Evolutionary conservation across 2,329 filamentous ascomycete genomes (phyloP).

Genomic region (Hymenoscyphus fructigenus): DNA sequence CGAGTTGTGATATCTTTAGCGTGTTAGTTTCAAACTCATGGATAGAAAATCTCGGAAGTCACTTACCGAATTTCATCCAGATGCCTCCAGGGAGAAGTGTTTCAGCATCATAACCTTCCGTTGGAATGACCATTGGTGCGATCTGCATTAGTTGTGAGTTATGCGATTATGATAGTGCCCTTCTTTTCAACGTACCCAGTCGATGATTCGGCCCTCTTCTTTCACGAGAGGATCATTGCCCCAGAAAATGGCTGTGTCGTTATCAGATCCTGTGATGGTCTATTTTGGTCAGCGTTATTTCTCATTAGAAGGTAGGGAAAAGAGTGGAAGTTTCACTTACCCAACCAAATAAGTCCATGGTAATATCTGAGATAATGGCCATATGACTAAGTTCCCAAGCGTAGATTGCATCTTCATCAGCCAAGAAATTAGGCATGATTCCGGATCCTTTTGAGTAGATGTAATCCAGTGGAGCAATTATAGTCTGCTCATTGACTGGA

Average conservation of each 20-base stretch:
- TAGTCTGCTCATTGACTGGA: constrained; percentile 12
- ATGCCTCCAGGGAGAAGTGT: constrained; percentile 5
- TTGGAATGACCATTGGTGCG: neutral
- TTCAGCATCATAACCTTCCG: neutral
- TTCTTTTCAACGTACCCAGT: neutral
- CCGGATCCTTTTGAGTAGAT: neutral
- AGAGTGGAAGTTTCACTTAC: constrained; percentile 35
- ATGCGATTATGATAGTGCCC: neutral
- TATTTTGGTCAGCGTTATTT: neutral
- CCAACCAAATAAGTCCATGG: constrained; percentile 41
- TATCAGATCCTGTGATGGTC: constrained; percentile 25
- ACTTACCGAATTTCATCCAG: constrained; percentile 32
- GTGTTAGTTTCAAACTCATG: constrained; percentile 28
- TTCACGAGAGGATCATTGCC: neutral
- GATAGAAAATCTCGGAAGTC: constrained; percentile 48
- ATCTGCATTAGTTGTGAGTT: neutral
- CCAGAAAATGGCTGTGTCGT: constrained; percentile 40
- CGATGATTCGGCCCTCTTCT: neutral
- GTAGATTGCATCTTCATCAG: constrained; percentile 6
- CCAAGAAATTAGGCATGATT: neutral
- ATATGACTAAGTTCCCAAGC: constrained; percentile 40
- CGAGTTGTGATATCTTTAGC: constrained; percentile 47
- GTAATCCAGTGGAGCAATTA: constrained; percentile 8
- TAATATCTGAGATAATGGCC: constrained; percentile 42
- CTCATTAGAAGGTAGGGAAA: constrained; percentile 34